Conservation (phyloP, 192 early-diverging fungal species). For the Podila verticillata region DNA sequence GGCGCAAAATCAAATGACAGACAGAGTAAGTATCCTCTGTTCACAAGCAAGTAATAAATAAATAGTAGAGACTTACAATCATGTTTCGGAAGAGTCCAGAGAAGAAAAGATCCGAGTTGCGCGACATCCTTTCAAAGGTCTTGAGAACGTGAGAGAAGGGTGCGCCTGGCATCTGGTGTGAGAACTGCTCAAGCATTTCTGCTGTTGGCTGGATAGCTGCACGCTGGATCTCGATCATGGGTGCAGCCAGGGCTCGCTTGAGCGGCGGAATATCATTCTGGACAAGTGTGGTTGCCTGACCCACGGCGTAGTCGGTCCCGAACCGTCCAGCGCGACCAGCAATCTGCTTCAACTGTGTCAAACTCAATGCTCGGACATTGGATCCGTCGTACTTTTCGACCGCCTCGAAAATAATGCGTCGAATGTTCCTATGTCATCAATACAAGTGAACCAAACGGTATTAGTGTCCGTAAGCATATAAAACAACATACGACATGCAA, state of each 20-base stretch:
- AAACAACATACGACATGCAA: neutral
- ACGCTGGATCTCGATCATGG: slow-evolving; percentile 30
- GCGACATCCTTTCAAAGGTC: slow-evolving; percentile 40
- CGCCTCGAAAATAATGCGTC: slow-evolving; percentile 85
- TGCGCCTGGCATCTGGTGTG: slow-evolving; percentile 32
- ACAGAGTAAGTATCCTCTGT: neutral
- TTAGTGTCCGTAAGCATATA: too few species aligned
- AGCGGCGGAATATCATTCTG: slow-evolving; percentile 23
- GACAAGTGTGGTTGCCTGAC: slow-evolving; percentile 77
- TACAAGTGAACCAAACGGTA: neutral
- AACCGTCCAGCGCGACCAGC: slow-evolving; percentile 92
- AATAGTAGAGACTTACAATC: slow-evolving; percentile 30
- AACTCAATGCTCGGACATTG: slow-evolving; percentile 55
- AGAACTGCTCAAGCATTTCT: slow-evolving; percentile 35
- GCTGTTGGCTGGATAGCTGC: slow-evolving; percentile 35
- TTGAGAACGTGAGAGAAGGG: slow-evolving; percentile 38
- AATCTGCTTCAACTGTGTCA: slow-evolving; percentile 93
- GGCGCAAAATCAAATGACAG: neutral
- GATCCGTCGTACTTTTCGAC: slow-evolving; percentile 86
- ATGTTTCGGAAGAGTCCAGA: slow-evolving; percentile 17
- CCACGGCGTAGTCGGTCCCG: slow-evolving; percentile 69
- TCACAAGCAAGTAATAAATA: neutral
- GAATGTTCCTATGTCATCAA: slow-evolving; percentile 75
- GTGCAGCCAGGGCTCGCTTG: slow-evolving; percentile 25
- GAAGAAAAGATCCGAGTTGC: slow-evolving; percentile 36